Conservation (phyloP, 2,329 filamentous ascomycete species). For the Magnaporthiopsis rhizophila region DNA sequence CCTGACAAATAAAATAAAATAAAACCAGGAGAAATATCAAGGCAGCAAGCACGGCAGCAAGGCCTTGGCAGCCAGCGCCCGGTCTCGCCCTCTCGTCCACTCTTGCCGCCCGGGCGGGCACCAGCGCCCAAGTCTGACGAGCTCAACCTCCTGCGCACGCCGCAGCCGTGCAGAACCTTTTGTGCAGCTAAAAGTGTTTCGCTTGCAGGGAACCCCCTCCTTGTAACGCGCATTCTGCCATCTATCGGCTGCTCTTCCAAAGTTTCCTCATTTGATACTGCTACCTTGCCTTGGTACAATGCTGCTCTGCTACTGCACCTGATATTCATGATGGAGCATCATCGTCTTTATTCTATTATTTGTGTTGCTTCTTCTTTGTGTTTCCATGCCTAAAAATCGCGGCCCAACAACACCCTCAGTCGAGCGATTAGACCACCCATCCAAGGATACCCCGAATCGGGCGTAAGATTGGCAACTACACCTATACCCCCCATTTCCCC, state of each 20-base stretch:
- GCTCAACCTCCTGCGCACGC: background rate
- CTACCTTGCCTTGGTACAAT: background rate
- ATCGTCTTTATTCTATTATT: background rate
- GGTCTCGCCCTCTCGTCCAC: no score
- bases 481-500: background rate
- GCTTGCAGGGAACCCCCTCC: background rate
- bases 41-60: background rate
- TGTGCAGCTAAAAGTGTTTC: background rate
- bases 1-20: no score
- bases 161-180: background rate
- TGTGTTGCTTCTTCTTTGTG: background rate
- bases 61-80: no score
- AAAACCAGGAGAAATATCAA: background rate
- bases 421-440: background rate
- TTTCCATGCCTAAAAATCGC: background rate
- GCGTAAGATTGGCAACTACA: background rate
- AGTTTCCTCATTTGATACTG: background rate
- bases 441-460: background rate
- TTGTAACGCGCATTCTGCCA: background rate
- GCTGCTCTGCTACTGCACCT: background rate
- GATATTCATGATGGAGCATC: background rate
- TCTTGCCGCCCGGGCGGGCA: background rate
- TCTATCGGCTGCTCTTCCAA: background rate
- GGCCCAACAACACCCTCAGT: background rate
- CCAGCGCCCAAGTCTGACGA: background rate